These are phyloP conservation scores for Lactarius sanguifluus DNA, from an alignment of 768 basidiomycete genomes.

Conservation along the genomic window DNA sequence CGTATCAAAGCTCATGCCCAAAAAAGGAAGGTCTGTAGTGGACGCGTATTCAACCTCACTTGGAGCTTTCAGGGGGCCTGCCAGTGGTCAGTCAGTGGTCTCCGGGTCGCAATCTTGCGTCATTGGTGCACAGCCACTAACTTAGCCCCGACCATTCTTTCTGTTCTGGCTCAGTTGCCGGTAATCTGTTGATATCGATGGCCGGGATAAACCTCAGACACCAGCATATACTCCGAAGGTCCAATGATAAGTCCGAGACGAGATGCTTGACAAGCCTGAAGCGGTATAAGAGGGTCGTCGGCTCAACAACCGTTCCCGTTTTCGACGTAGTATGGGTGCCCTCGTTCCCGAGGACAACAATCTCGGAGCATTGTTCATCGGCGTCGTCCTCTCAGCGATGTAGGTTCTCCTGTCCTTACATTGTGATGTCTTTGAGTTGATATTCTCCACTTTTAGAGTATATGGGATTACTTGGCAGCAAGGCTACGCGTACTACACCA, in stretches of 20 bases:
- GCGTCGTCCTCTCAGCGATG: not conserved
- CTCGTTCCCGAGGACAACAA: not conserved
- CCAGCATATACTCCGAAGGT: not conserved
- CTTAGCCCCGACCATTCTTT: no score
- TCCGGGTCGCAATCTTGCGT: no score
- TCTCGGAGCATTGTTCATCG: not conserved
- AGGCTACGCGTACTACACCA: not conserved
- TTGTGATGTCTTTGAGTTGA: not conserved
- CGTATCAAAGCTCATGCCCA: no score
- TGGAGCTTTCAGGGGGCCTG: no score
- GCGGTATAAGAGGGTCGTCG: not conserved
- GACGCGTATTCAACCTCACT: no score
- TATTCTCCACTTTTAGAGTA: not conserved
- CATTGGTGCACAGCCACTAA: not conserved
- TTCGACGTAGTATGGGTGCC: not conserved
- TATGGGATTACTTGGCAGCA: slow-evolving; percentile 10
- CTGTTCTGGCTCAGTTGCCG: not conserved
- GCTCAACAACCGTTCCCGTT: not conserved
- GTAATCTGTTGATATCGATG: not conserved
- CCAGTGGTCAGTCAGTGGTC: no score
- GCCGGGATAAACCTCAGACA: not conserved
- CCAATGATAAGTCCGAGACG: slow-evolving; percentile 5
- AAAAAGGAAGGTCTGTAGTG: no score
- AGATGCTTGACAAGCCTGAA: not conserved
- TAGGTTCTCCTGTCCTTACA: not conserved